Conservation (phyloP, 306 rosid genomes). For the Gastrolobium bilobum region DNA sequence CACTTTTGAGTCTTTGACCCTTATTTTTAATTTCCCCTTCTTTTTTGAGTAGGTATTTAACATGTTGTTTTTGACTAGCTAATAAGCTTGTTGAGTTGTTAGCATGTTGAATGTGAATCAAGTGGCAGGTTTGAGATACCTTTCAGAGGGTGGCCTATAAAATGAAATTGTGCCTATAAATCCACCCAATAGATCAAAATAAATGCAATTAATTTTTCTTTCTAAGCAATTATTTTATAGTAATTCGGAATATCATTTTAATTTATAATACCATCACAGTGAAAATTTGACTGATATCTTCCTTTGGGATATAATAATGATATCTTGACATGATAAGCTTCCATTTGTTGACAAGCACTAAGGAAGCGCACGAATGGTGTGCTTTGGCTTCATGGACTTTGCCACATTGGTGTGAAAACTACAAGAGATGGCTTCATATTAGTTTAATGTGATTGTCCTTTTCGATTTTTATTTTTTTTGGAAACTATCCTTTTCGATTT, state of each 20-base stretch:
- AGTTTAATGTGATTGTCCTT: slow-evolving; percentile 40
- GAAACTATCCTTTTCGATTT: neutral
- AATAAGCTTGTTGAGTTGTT: slow-evolving; percentile 40
- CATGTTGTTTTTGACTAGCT: slow-evolving; percentile 53
- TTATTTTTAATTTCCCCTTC: neutral
- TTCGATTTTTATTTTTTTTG: neutral
- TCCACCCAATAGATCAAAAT: slow-evolving; percentile 10
- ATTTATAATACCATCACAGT: slow-evolving; percentile 20
- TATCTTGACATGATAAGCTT: slow-evolving; percentile 46
- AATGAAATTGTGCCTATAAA: slow-evolving; percentile 41
- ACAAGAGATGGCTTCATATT: slow-evolving; percentile 38
- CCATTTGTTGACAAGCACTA: slow-evolving; percentile 64
- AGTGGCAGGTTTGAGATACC: slow-evolving; percentile 48
- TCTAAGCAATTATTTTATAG: slow-evolving; percentile 3
- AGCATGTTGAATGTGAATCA: slow-evolving; percentile 48
- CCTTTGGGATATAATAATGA: slow-evolving; percentile 35
- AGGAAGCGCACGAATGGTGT: slow-evolving; percentile 59
- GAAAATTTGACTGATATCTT: slow-evolving; percentile 48
- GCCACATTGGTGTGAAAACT: slow-evolving; percentile 53
- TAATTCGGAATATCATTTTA: neutral
- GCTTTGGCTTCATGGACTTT: slow-evolving; percentile 51
- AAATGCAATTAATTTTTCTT: slow-evolving; percentile 4
- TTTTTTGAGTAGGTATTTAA: slow-evolving; percentile 35
- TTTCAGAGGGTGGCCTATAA: slow-evolving; percentile 31
- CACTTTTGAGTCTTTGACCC: slow-evolving; percentile 43